Evolutionary conservation across 164 flowering plant genomes (phyloP).

Genomic region (Dillenia suffruticosa): DNA sequence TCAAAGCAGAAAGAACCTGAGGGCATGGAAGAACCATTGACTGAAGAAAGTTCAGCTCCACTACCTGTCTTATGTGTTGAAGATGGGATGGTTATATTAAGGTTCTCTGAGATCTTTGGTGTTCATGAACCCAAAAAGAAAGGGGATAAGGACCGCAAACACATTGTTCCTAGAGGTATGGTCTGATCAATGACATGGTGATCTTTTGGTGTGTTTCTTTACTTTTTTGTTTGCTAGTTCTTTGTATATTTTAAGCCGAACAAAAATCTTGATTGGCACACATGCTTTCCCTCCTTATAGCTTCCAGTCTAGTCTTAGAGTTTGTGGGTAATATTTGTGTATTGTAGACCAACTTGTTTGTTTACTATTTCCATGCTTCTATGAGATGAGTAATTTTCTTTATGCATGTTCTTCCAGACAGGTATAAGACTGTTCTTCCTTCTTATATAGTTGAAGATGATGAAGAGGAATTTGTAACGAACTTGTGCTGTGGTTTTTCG

Average conservation of each 20-base stretch:
- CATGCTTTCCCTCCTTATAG: background rate
- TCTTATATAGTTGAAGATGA: constrained; percentile 72
- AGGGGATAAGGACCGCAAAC: constrained; percentile 40
- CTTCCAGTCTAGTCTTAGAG: background rate
- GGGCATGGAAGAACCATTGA: constrained; percentile 25
- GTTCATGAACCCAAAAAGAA: constrained; percentile 58
- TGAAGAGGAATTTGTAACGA: constrained; percentile 69
- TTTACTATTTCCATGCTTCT: background rate
- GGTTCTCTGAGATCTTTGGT: constrained; percentile 95
- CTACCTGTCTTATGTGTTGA: constrained; percentile 81
- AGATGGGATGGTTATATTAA: constrained; percentile 70
- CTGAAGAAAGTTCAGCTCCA: constrained; percentile 29
- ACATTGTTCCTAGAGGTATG: constrained; percentile 57
- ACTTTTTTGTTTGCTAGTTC: no score
- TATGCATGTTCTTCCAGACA: constrained; percentile 41
- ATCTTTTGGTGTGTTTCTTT: background rate
- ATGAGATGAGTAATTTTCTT: constrained; percentile 1
- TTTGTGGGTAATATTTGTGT: background rate
- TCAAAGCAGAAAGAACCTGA: constrained; percentile 37
- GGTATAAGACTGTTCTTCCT: constrained; percentile 40
- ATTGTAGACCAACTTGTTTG: background rate
- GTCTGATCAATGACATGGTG: background rate
- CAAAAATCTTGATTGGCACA: background rate
- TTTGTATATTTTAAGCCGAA: no score
- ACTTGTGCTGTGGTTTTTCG: constrained; percentile 29